Base-by-base conservation (phyloP, 108 stramenopile species). In the Pseudonitzschia multiseries region DNA sequence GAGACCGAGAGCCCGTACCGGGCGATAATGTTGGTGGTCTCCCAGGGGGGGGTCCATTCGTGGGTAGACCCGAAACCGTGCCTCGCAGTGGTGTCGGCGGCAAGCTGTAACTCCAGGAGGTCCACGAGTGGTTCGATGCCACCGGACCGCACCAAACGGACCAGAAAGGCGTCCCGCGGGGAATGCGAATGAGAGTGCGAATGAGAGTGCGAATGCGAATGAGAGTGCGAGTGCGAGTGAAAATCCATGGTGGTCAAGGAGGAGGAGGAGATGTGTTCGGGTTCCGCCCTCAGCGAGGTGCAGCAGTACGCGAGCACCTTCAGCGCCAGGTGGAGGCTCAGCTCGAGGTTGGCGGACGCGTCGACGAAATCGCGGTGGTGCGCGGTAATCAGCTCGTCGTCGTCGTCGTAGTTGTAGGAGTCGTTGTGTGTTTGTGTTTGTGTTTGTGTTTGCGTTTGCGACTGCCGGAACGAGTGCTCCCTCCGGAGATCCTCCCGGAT, bases 301-400 rank as follows among this genome's bases (percentile, higher is more conserved):
- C 32, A 29, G 31, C 32, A 62, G n/a, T 62, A 29, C 14, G 15
- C 14, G 17, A 62, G 9, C 3, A 62, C 61, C 31, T 62, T 32
- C 61, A 62, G 27, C n/a, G 61, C 61, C 31, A 36, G 61, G n/a
- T 62, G 61, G 20, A 62, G 61, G 12, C 61, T 8, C 20, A 62
- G 10, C 31, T 62, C 61, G n/a, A 31, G 27, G 18, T 33, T 62
- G 36, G 26, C 18, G 17, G 61, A 33, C 9, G 10, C 57, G n/a
- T 59, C 57, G 8, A 59, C 29, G n/a, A 31, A 59, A 14, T 31
- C 15, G 15, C 29, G 32, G 8, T 21, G 32, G n/a, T 62, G 61
- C 10, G 14, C 28, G 32, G 13, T 26, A 0, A 42, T 33, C 29
- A 31, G 15, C 10, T 20, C 29, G 31, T 18, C 40, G 4, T 62